phyloP scores from a whole-genome alignment of 768 basidiomycete genomes.

The Neoboletus brunneissimus region DNA sequence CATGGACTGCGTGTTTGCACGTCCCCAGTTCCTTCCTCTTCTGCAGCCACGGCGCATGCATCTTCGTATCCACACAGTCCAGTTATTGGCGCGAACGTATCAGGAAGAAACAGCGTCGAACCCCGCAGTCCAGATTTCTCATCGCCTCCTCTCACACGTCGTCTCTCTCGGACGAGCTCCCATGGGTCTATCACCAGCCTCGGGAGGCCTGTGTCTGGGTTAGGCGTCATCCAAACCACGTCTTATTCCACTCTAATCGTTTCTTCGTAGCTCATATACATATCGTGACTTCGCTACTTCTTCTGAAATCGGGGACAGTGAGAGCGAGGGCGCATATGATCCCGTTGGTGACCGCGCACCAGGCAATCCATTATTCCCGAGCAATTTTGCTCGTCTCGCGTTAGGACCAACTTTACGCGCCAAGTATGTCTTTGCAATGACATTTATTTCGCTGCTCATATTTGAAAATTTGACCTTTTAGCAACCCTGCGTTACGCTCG shows the following conservation, averaged over 20 bases:
- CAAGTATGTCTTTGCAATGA: constrained; percentile 36
- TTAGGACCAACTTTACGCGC: constrained; percentile 62
- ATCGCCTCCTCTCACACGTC: constrained; percentile 19
- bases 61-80: constrained; percentile 25
- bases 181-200: constrained; percentile 26
- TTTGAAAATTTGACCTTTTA: constrained; percentile 10
- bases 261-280: constrained; percentile 10
- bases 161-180: constrained; percentile 24
- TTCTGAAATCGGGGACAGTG: constrained; percentile 27
- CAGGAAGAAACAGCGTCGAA: constrained; percentile 24
- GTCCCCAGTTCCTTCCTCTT: constrained; percentile 32
- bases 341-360: constrained; percentile 61
- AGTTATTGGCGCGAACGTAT: constrained; percentile 10
- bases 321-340: constrained; percentile 40
- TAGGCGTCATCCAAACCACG: neutral
- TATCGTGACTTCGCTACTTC: constrained; percentile 17
- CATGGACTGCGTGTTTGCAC: constrained; percentile 60
- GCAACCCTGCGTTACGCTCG: constrained; percentile 26
- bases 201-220: constrained; percentile 29
- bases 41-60: constrained; percentile 26
- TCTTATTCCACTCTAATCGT: neutral
- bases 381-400: constrained; percentile 69
- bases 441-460: neutral
- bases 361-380: constrained; percentile 79
- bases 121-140: constrained; percentile 26